phyloP scores from a whole-genome alignment of 2,329 filamentous ascomycete species.

The Pseudocercospora pini-densiflorae region DNA sequence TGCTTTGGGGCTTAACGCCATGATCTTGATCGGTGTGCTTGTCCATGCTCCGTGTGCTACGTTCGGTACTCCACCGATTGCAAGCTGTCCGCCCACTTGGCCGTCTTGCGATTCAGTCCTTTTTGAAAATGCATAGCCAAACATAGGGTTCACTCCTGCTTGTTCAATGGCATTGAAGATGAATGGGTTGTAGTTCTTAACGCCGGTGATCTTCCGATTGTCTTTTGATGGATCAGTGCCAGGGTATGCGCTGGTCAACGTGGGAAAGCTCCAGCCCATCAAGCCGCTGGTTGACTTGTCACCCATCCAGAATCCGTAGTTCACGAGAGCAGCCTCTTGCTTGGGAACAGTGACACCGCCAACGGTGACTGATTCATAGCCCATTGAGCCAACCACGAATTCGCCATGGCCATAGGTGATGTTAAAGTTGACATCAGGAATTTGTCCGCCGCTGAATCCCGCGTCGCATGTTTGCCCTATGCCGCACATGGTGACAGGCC shows the following conservation, averaged over 20 bases:
- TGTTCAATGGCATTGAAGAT: slow-evolving; percentile 53
- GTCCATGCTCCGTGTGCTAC: not conserved
- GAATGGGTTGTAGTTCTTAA: slow-evolving; percentile 50
- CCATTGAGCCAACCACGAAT: slow-evolving; percentile 45
- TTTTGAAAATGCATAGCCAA: slow-evolving; percentile 38
- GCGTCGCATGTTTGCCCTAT: slow-evolving; percentile 32
- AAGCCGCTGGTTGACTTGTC: slow-evolving; percentile 49
- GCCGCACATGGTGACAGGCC: not conserved
- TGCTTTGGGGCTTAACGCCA: not conserved
- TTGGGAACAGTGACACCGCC: slow-evolving; percentile 49
- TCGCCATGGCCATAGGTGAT: slow-evolving; percentile 49
- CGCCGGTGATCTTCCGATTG: not conserved
- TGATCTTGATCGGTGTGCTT: not conserved
- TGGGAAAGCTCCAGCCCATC: slow-evolving; percentile 52
- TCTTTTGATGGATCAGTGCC: slow-evolving; percentile 33
- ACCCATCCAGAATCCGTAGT: slow-evolving; percentile 35
- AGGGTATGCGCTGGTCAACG: slow-evolving; percentile 47
- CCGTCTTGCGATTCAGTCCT: slow-evolving; percentile 28
- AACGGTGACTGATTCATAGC: slow-evolving; percentile 47
- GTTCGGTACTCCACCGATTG: not conserved
- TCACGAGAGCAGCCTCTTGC: slow-evolving; percentile 52
- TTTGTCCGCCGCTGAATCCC: slow-evolving; percentile 38
- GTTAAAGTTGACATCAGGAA: slow-evolving; percentile 47
- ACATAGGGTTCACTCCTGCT: slow-evolving; percentile 49
- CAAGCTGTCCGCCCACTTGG: not conserved